These are phyloP conservation scores for Trichosporon coremiiforme DNA, from an alignment of 1,284 basidiomycete species.

Conservation along the genomic window DNA sequence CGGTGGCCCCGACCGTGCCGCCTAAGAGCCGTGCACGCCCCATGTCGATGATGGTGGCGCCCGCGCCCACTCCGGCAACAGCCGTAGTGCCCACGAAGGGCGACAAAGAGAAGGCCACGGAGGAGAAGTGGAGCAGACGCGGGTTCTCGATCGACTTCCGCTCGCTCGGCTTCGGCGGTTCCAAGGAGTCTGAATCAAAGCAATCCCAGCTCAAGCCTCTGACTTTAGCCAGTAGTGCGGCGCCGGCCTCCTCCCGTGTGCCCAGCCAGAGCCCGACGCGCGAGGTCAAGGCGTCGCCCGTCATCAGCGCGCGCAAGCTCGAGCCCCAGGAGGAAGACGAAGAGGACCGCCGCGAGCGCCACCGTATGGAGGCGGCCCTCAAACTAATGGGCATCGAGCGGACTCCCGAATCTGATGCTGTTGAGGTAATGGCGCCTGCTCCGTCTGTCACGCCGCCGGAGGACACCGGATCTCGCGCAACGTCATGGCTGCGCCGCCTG, in stretches of 20 bases:
- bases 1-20: background rate
- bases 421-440: slow-evolving; percentile 2
- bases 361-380: slow-evolving; percentile 81
- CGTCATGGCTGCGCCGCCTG: slow-evolving; percentile 27
- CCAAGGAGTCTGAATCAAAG: slow-evolving; percentile 29
- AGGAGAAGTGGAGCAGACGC: slow-evolving; percentile 45
- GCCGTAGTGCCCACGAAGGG: background rate
- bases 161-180: slow-evolving; percentile 49
- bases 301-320: slow-evolving; percentile 41
- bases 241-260: slow-evolving; percentile 22
- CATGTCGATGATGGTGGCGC: background rate
- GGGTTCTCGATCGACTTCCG: slow-evolving; percentile 56
- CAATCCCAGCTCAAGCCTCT: slow-evolving; percentile 44
- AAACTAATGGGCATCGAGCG: slow-evolving; percentile 83
- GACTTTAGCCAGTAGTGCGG: slow-evolving; percentile 33
- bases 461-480: slow-evolving; percentile 10
- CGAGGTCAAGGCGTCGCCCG: slow-evolving; percentile 53
- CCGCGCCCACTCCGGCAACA: background rate
- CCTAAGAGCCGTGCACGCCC: slow-evolving; percentile 17
- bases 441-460: slow-evolving; percentile 10
- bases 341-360: slow-evolving; percentile 78
- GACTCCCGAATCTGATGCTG: background rate
- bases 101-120: slow-evolving; percentile 20
- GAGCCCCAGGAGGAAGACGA: slow-evolving; percentile 79
- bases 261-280: slow-evolving; percentile 5